These are phyloP conservation scores for Phytophthora constricta DNA, from an alignment of 352 stramenopile species.

Conservation along the genomic window DNA sequence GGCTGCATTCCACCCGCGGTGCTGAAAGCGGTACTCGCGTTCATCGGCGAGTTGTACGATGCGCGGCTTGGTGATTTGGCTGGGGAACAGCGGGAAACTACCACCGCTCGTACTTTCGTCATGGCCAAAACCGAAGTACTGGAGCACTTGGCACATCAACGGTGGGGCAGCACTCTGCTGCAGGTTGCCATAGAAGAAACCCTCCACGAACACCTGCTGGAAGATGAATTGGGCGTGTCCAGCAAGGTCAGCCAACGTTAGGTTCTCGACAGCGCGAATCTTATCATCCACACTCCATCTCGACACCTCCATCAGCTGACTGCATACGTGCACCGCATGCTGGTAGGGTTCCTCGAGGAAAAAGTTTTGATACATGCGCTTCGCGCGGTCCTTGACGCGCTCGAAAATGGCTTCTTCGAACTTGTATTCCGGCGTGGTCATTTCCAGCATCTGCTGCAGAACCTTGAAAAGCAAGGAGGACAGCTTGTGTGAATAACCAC, in stretches of 20 bases:
- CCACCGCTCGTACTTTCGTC: conserved; percentile 10
- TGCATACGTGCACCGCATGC: conserved; percentile 84
- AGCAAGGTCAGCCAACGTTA: conserved; percentile 61
- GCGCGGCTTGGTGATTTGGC: conserved; percentile 52
- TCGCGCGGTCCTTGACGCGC: conserved; percentile 85
- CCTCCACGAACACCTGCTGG: conserved; percentile 74
- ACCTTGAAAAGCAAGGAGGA: conserved; percentile 80
- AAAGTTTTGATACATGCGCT: conserved; percentile 89
- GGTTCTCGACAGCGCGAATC: conserved; percentile 64
- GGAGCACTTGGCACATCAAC: conserved; percentile 59
- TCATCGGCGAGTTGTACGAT: conserved; percentile 64
- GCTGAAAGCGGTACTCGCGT: conserved; percentile 60
- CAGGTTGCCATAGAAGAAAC: conserved; percentile 80
- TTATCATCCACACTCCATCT: conserved; percentile 90
- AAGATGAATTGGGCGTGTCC: conserved; percentile 66
- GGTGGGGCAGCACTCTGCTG: conserved; percentile 24
- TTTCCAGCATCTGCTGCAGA: conserved; percentile 56
- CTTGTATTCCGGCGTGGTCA: conserved; percentile 54
- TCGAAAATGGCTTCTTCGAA: conserved; percentile 79
- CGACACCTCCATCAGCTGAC: conserved; percentile 74
- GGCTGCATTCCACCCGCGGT: conserved; percentile 68
- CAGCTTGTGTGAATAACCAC: conserved; percentile 92
- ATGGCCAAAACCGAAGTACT: conserved; percentile 44
- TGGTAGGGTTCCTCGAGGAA: conserved; percentile 92
- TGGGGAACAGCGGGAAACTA: conserved; percentile 54